phyloP scores from a whole-genome alignment of 495 filamentous ascomycete genomes.

The Penicillium ucsense region DNA sequence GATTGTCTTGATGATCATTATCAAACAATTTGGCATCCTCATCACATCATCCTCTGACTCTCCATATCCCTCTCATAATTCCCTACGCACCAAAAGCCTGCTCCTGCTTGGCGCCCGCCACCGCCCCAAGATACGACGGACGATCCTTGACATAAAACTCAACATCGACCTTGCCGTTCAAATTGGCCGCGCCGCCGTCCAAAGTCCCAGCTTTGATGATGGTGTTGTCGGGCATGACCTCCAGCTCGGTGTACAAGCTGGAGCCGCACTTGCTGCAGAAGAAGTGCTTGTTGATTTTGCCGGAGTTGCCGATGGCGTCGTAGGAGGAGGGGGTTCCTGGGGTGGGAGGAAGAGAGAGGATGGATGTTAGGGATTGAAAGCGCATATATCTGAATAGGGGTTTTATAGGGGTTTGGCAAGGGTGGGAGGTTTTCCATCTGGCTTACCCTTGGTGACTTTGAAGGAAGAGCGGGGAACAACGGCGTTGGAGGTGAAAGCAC shows the following conservation, averaged over 20 bases:
- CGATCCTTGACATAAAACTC: constrained; percentile 42
- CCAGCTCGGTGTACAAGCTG: constrained; percentile 35
- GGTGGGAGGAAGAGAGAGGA: not conserved
- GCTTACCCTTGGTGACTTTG: constrained; percentile 30
- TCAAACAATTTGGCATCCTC: not conserved
- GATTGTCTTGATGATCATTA: too few relatives aligned
- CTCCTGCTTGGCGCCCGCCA: constrained; percentile 38
- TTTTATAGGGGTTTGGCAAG: not conserved
- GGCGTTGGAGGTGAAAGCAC: constrained; percentile 38
- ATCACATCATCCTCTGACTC: not conserved
- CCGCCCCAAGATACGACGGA: constrained; percentile 19
- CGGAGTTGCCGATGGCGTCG: constrained; percentile 26
- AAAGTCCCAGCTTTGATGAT: constrained; percentile 33
- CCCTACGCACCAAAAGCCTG: constrained; percentile 8
- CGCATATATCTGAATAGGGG: not conserved
- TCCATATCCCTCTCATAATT: not conserved
- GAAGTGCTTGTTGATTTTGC: constrained; percentile 42
- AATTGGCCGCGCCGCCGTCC: constrained; percentile 28
- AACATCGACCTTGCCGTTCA: constrained; percentile 26
- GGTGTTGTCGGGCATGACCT: constrained; percentile 37
- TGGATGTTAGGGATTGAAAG: not conserved
- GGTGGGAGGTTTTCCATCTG: not conserved
- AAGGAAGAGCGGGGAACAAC: constrained; percentile 33
- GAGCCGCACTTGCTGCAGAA: constrained; percentile 39
- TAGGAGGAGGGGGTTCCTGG: constrained; percentile 27